Conservation (phyloP, 2,329 filamentous ascomycete genomes). For the Xylaria sp. region DNA sequence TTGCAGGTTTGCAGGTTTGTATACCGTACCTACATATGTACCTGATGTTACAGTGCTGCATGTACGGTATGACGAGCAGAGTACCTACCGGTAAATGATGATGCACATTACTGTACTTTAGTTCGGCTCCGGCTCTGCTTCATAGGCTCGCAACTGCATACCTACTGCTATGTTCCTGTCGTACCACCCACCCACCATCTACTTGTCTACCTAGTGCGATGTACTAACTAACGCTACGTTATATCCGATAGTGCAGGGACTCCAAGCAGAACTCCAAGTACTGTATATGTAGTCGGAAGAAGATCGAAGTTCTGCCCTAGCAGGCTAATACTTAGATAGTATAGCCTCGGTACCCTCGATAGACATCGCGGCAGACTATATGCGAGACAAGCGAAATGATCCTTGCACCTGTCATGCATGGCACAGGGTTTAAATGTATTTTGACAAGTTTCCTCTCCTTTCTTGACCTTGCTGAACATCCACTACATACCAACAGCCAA, state of each 20-base stretch:
- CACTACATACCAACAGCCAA: no score
- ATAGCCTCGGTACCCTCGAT: background rate
- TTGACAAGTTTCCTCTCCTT: background rate
- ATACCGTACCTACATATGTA: background rate
- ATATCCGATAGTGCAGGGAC: background rate
- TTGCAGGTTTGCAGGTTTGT: background rate
- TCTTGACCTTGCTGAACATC: background rate
- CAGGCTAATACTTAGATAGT: background rate
- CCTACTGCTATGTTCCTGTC: background rate
- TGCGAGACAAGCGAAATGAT: background rate
- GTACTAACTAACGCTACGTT: background rate
- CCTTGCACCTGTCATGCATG: constrained; percentile 2
- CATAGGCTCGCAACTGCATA: no score
- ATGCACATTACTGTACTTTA: background rate
- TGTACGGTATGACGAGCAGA: background rate
- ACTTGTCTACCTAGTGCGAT: background rate
- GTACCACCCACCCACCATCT: background rate
- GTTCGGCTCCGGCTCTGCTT: no score
- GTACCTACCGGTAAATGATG: background rate
- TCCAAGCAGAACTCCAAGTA: no score
- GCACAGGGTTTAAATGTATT: background rate
- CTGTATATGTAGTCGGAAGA: background rate
- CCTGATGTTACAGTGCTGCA: background rate
- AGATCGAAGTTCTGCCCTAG: background rate
- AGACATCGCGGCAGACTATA: background rate